Base-by-base conservation (phyloP, 208 protist species). In the Strigomonas culicis region DNA sequence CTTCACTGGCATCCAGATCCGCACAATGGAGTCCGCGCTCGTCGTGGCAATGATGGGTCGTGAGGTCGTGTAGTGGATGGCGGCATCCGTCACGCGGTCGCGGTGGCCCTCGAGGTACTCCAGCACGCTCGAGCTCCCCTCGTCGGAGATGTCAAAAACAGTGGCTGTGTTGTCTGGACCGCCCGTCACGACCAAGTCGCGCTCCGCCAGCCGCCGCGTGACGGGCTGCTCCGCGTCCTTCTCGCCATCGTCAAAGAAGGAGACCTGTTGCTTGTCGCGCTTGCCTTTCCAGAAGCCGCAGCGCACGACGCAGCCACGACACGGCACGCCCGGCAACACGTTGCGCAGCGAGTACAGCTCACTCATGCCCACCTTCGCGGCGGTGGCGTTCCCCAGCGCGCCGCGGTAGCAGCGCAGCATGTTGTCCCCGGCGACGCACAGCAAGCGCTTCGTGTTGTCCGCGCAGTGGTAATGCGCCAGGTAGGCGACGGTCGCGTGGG, bases 241-340 rank as follows among this genome's bases (percentile, higher is more conserved):
- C 73, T 95, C 89, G 7, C 75, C 83, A 63, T 95, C 90, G 62
- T 95, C 90, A 43, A 90, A 82, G 59, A 93, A 92, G 0, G 90
- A 83, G 15, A 87, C 78, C 53, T 86, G 74, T 34, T 76, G 47
- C 68, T 88, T 86, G 30, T 73, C 74, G 24, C 70, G 78, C 25
- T 82, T 70, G 36, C 89, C 89, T 43, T 76, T 84, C 86, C 89
- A 95, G 55, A 95, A 95, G 19, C 76, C 80, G 6, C 79, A 78
- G 49, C 73, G 77, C 53, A 84, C 68, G 15, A 67, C 74, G 70
- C 72, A 84, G 59, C 89, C 86, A 30, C 80, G 79, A 24, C 75
- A 81, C 10, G 82, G 72, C 46, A 90, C 75, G 2, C 82, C 80
- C 8, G 77, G 67, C 60, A 93, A 60, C 21, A 92, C 65, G 72